Percentiles rank a stretch among this genome's conserved stretches.
Evolutionary conservation across 257 asterid species (phyloP).

Genomic region (Asclepias syriaca): DNA sequence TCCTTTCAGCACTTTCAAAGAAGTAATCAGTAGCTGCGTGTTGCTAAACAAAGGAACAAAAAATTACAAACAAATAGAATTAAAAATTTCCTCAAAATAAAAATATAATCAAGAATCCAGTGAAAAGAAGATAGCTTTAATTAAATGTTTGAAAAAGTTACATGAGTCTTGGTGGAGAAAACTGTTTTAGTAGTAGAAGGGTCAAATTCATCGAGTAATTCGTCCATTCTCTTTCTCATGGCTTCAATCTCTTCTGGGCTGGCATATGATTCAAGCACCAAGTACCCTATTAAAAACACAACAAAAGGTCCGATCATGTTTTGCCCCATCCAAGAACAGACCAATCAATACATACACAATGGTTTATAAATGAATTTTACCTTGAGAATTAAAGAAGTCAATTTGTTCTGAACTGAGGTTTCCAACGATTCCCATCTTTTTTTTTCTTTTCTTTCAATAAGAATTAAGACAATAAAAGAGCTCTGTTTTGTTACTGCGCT

Average conservation of each 20-base stretch:
- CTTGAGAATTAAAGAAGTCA: constrained; percentile 36
- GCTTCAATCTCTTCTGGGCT: constrained; percentile 55
- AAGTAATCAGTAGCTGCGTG: constrained; percentile 66
- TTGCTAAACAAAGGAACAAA: constrained; percentile 41
- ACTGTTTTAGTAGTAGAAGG: constrained; percentile 54
- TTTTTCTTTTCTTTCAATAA: not conserved
- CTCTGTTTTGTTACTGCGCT: not conserved
- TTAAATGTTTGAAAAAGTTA: constrained; percentile 16
- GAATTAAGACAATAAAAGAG: not conserved
- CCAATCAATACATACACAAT: not conserved
- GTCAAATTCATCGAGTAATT: constrained; percentile 67
- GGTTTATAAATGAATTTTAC: constrained; percentile 8
- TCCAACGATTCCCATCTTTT: constrained; percentile 28
- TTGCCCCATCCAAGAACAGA: not conserved
- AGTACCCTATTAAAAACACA: constrained; percentile 38
- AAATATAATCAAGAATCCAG: not conserved
- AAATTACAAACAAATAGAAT: not conserved
- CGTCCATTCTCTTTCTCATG: constrained; percentile 59
- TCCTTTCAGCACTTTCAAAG: constrained; percentile 86
- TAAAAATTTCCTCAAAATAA: not conserved
- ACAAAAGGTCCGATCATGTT: not conserved
- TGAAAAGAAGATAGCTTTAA: not conserved
- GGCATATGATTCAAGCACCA: constrained; percentile 75
- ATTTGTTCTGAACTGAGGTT: constrained; percentile 28
- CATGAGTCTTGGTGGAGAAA: constrained; percentile 92